Percentiles rank a stretch among this genome's conserved stretches.
Evolutionary conservation across 2,329 filamentous ascomycete species (phyloP).

Genomic region (Monosporascus sp.): DNA sequence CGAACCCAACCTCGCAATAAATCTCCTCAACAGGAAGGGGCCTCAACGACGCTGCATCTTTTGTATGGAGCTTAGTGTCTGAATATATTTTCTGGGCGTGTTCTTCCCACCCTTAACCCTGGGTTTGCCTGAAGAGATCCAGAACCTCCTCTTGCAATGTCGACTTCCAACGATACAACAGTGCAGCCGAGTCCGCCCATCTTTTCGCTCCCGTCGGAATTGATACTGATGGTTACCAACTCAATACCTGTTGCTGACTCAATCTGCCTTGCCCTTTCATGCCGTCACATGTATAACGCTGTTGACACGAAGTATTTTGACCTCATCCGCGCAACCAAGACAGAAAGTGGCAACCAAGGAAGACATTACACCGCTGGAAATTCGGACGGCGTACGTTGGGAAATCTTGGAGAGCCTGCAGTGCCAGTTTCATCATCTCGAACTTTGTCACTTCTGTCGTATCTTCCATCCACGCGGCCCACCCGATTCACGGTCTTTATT

Average conservation of each 20-base stretch:
- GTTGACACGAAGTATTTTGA: slow-evolving; percentile 1
- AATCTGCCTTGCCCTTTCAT: slow-evolving; percentile 4
- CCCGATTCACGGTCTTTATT: not conserved
- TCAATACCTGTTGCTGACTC: slow-evolving; percentile 4
- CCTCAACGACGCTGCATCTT: no score
- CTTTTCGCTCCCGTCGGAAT: slow-evolving; percentile 3
- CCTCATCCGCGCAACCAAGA: not conserved
- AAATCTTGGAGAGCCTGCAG: slow-evolving; percentile 4
- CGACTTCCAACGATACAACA: not conserved
- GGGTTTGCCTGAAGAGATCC: no score
- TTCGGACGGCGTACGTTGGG: slow-evolving; percentile 4
- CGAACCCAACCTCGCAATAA: no score
- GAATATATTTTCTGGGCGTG: not conserved
- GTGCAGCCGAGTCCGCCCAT: not conserved
- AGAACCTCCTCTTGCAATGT: not conserved
- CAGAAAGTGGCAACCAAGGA: not conserved
- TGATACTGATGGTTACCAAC: slow-evolving; percentile 2
- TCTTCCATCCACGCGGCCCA: slow-evolving; percentile 5
- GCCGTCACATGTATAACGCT: not conserved
- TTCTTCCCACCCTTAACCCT: not conserved
- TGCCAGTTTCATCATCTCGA: slow-evolving; percentile 1
- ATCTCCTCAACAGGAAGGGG: no score
- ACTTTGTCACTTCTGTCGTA: slow-evolving; percentile 8
- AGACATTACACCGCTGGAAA: not conserved
- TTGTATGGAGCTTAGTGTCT: no score